Conservation (phyloP, 371 early-diverging fungal species). For the Mucor irregularis region DNA sequence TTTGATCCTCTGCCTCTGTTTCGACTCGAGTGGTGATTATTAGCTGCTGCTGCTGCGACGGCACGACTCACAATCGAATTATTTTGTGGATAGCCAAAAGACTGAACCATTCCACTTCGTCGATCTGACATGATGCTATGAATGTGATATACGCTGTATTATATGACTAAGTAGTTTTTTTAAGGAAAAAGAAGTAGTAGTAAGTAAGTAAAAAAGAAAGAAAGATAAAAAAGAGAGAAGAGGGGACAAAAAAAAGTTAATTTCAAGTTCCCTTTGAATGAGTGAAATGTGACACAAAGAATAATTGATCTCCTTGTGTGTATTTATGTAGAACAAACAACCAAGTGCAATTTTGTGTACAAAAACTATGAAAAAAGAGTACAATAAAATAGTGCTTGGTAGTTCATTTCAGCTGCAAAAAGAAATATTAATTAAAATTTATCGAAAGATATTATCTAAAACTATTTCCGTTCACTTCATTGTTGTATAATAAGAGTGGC, state of each 20-base stretch:
- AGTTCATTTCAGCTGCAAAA: too few species aligned
- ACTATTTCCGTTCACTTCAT: too few species aligned
- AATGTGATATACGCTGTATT: too few species aligned
- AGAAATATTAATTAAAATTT: too few species aligned
- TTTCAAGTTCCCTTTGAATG: conserved; percentile 2
- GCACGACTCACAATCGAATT: conserved; percentile 42
- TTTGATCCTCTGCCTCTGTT: conserved; percentile 44
- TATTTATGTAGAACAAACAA: too few species aligned
- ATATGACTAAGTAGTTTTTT: not conserved
- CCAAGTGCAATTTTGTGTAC: too few species aligned
- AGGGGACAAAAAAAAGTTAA: not conserved
- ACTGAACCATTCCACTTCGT: conserved; percentile 45
- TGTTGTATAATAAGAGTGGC: too few species aligned
- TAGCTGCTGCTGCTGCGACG: conserved; percentile 51
- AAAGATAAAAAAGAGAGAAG: not conserved
- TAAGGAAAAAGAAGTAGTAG: not conserved
- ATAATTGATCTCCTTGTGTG: too few species aligned
- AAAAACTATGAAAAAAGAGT: too few species aligned
- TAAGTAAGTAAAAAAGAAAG: not conserved
- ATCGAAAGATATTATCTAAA: too few species aligned
- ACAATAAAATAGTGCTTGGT: too few species aligned
- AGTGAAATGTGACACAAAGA: not conserved
- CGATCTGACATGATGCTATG: conserved; percentile 40
- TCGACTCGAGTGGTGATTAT: conserved; percentile 42
- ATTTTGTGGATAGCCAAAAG: conserved; percentile 41